Evolutionary conservation across 768 basidiomycete species (phyloP).

Genomic region (Amyloporia xantha): DNA sequence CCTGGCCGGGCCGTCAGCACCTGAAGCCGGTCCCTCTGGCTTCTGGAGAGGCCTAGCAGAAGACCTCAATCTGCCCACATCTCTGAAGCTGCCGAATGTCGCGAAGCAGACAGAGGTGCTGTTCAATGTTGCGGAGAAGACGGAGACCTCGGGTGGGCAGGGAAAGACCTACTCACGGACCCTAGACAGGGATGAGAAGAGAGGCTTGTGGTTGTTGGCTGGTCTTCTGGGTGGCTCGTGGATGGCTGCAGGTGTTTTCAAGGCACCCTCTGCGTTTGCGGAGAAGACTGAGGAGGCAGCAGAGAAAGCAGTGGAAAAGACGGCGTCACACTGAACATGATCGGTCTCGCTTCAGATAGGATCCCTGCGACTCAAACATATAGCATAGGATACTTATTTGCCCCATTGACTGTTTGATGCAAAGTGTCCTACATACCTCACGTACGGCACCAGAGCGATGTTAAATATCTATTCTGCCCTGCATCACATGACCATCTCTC

Average conservation of each 20-base stretch:
- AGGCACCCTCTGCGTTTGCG: constrained; percentile 16
- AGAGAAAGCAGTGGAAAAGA: constrained; percentile 6
- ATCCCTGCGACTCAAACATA: too few relatives aligned
- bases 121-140: constrained; percentile 20
- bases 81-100: constrained; percentile 17
- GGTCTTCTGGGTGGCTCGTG: constrained; percentile 45
- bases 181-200: constrained; percentile 38
- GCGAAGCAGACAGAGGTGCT: constrained; percentile 3
- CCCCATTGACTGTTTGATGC: background rate
- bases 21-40: constrained; percentile 16
- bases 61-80: constrained; percentile 30
- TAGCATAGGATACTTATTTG: background rate
- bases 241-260: constrained; percentile 32
- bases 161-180: constrained; percentile 22
- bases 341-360: background rate
- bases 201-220: constrained; percentile 41
- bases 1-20: constrained; percentile 6
- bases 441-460: background rate
- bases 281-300: constrained; percentile 8
- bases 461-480: background rate
- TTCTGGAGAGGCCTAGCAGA: constrained; percentile 32
- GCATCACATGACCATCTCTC: background rate
- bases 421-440: background rate
- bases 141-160: constrained; percentile 16
- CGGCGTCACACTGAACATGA: constrained; percentile 2